phyloP scores from a whole-genome alignment of 179 eudicot genomes.

The Drosera spatulata region DNA sequence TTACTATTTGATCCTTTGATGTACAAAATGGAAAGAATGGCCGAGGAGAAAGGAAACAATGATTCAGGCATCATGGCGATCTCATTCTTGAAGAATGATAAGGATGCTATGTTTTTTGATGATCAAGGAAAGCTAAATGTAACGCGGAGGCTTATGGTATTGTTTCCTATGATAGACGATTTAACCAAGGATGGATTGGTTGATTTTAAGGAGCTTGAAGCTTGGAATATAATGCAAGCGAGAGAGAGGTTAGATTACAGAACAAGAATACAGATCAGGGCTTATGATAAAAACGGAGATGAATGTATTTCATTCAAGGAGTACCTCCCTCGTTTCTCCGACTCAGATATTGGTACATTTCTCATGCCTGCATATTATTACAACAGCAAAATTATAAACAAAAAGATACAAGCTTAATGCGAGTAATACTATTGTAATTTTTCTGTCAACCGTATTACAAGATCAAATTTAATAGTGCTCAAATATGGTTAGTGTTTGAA shows the following conservation, averaged over 20 bases:
- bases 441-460: not conserved
- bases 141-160: conserved; percentile 22
- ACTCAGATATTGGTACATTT: conserved; percentile 19
- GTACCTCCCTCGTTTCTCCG: conserved; percentile 21
- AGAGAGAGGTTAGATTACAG: conserved; percentile 19
- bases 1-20: conserved; percentile 29
- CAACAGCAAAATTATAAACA: not conserved
- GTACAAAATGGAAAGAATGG: conserved; percentile 13
- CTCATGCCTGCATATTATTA: too few relatives aligned
- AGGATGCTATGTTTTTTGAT: conserved; percentile 12
- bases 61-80: conserved; percentile 1
- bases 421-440: not conserved
- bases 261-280: conserved; percentile 13
- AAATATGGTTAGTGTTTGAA: not conserved
- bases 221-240: conserved; percentile 30
- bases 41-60: conserved; percentile 6
- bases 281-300: conserved; percentile 25
- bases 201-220: conserved; percentile 26
- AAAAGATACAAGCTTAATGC: not conserved
- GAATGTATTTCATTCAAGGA: conserved; percentile 25
- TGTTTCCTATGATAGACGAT: conserved; percentile 29
- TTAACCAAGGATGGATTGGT: conserved; percentile 28
- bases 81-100: not conserved
- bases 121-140: conserved; percentile 30
- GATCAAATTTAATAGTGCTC: too few relatives aligned